Percentiles rank a stretch among this genome's conserved stretches.
Evolutionary conservation across 2,329 filamentous ascomycete species (phyloP).

Genomic region (Gaeumannomyces sp.): DNA sequence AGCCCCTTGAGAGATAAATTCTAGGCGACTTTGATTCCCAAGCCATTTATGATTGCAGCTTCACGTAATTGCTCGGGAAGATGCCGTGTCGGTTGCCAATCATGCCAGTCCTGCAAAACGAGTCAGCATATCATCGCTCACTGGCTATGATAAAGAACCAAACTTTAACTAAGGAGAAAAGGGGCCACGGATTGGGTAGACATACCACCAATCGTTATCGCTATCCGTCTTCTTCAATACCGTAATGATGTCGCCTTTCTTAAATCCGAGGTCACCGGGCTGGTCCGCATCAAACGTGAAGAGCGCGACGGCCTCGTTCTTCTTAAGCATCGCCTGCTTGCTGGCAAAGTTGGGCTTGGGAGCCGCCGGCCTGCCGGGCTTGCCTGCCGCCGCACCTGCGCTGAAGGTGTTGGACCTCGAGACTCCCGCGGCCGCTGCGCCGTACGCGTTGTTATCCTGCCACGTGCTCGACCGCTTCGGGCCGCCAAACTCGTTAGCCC

Average conservation of each 20-base stretch:
- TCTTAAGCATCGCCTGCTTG: slow-evolving; percentile 49
- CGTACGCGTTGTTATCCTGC: slow-evolving; percentile 56
- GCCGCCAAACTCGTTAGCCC: slow-evolving; percentile 45
- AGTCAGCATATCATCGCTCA: slow-evolving; percentile 12
- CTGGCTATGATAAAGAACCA: no score
- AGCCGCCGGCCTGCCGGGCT: slow-evolving; percentile 71
- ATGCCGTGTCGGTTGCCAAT: slow-evolving; percentile 82
- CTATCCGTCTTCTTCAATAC: slow-evolving; percentile 92
- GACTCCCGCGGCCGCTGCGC: slow-evolving; percentile 18
- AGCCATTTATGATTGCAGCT: slow-evolving; percentile 48
- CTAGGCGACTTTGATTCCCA: no score
- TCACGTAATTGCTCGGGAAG: slow-evolving; percentile 79
- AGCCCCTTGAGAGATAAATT: no score
- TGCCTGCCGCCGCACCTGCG: slow-evolving; percentile 30
- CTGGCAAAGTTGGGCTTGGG: slow-evolving; percentile 79
- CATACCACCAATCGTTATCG: slow-evolving; percentile 89
- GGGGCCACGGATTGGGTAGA: slow-evolving; percentile 17
- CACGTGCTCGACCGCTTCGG: slow-evolving; percentile 63
- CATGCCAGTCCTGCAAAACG: slow-evolving; percentile 65
- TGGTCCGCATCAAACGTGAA: slow-evolving; percentile 95
- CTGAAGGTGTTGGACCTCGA: slow-evolving; percentile 47
- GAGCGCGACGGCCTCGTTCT: slow-evolving; percentile 82
- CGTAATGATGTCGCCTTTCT: slow-evolving; percentile 96
- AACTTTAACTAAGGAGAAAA: background rate
- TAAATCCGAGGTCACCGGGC: slow-evolving; percentile 86